Base-by-base conservation (phyloP, 192 early-diverging fungal genomes). In the Coemansia sp. region DNA sequence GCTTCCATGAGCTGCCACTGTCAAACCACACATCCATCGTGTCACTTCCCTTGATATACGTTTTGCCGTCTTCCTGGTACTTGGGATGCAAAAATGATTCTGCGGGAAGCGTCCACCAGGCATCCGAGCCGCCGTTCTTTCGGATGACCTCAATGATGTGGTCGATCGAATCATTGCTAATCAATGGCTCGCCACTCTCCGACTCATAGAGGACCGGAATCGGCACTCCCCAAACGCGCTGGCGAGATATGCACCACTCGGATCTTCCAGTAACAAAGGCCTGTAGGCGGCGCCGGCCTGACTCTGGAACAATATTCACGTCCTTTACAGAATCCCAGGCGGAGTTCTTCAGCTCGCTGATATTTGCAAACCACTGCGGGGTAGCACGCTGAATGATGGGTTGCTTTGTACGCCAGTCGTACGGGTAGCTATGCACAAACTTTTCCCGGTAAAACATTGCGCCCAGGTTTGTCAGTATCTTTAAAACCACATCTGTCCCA, bases 11-110 rank as follows among this genome's bases (percentile, higher is more conserved):
- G 39, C 87, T 88, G 7, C 92, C 92, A 64, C 88, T 90, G 64
- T 93, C 92, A 61, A 93, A 93, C 90, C 92, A 93, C 25, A 93
- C 92, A 59, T 93, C 92, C 92, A 93, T 92, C 0, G 90, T 93
- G 63, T 93, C 92, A 33, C 70, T 77, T n/a, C 91, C 90, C 39
- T 81, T 73, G 33, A 72, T 71, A 55, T 88, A 92, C 0, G 48
- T 76, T 39, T 83, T 83, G n/a, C 88, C 89, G 49, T 83, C 61
- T 9, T 66, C 59, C 12, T 67, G 77, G 65, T 88, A 89, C 56
- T 84, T 66, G 3, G 88, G 87, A 10, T 84, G 86, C 26, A 92
- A 55, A 59, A 89, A 84, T 46, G 84, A 78, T n/a, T 88, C 89
- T 7, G 85, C 86, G 20, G 84, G 64, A 55, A 83, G 75, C 48